A percentile compares a stretch with the other conserved stretches of the same genome.
Conservation (phyloP, 306 rosid species). For the Mimosa pudica region DNA sequence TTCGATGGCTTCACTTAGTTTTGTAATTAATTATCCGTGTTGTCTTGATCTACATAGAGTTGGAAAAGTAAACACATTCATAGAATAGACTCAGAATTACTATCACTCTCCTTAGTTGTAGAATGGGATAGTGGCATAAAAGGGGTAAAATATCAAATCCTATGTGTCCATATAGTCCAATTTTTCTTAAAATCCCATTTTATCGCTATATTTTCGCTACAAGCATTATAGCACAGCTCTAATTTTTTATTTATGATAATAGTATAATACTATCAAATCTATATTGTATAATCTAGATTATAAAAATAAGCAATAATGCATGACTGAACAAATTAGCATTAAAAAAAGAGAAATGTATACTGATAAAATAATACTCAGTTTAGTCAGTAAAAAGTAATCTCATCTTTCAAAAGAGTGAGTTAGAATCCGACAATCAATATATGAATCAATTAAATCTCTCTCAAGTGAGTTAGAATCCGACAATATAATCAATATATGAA, state of each 20-base stretch:
- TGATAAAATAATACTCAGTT: too few species aligned
- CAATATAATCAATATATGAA: too few species aligned
- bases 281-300: too few species aligned
- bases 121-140: background rate
- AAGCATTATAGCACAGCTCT: background rate
- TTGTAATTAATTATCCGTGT: background rate
- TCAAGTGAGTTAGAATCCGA: too few species aligned
- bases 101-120: background rate
- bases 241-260: too few species aligned
- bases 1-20: background rate
- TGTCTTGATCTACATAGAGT: background rate
- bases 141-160: background rate
- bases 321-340: background rate
- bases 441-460: too few species aligned
- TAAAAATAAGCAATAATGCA: too few species aligned
- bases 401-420: too few species aligned
- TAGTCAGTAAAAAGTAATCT: too few species aligned
- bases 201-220: background rate
- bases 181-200: too few species aligned
- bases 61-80: background rate
- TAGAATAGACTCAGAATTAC: background rate
- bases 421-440: too few species aligned
- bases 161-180: background rate
- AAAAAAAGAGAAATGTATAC: too few species aligned
- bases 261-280: background rate